Base-by-base conservation (phyloP, 208 protist genomes). In the Dictyostelium gargantuum region DNA sequence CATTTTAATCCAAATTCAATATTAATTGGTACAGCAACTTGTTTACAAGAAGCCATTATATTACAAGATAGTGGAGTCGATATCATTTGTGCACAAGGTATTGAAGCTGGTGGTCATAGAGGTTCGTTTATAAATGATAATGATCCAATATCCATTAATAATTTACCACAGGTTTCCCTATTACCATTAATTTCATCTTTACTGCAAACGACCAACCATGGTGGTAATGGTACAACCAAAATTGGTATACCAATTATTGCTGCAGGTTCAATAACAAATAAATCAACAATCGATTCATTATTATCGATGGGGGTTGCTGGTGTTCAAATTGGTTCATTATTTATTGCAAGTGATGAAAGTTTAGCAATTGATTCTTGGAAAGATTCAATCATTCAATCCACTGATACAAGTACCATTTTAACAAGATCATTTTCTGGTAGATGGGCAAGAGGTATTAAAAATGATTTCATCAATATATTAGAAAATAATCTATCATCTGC, bases 81-180 rank as follows among this genome's bases (percentile, higher is more conserved):
- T 61, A 15, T 54, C 0, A 68, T 89, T 15, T 23, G 40, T 46
- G 9, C 35, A 3, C 82, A 89, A 50, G 68, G 82, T n/a, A 46
- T 19, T 19, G 82, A 77, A 32, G 82, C 82, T 17, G 82, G 82
- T 79, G 82, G 82, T 6, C 82, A 89, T 29, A 29, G 82, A 63
- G 82, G 82, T 29, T 32, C 35, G 4, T 89, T 89, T 66, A 32
- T 68, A 11, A 2, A 23, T 21, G 29, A 10, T 63, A 29, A 21
- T n/a, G 1, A 68, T 6, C 10, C 11, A 48, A n/a, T 19, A 9
- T 11, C 17, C 2, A 66, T 44, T 32, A 21, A 35, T 29, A 23
- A 35, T 66, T 40, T 48, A 66, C 29, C 46, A 48, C 40, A n/a
- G 8, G 1, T 32, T 15, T 0, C 42, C 21, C 6, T 42, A 35